phyloP scores from a whole-genome alignment of 225 moss, liverwort and hornwort genomes.

The Rhytidiadelphus loreus region DNA sequence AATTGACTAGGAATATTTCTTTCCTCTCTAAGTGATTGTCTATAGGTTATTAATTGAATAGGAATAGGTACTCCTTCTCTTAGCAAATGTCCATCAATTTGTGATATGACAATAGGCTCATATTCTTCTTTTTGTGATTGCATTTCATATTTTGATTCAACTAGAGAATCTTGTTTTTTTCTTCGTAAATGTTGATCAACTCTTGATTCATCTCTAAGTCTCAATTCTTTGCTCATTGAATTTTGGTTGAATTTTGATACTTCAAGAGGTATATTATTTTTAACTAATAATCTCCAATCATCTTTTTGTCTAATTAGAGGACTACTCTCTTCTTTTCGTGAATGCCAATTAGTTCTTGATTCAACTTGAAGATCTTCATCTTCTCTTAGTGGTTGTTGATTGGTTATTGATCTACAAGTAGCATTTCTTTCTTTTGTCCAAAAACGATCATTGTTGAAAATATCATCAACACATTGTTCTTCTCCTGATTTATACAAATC shows the following conservation, averaged over 20 bases:
- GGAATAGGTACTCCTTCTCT: no score
- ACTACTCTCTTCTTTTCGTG: no score
- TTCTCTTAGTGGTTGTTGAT: neutral
- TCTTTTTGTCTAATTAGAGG: neutral
- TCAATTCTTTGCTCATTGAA: neutral
- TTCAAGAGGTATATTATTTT: neutral
- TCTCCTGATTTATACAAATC: neutral
- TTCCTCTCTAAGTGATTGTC: neutral
- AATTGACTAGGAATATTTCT: neutral
- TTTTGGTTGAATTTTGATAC: neutral
- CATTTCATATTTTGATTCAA: neutral
- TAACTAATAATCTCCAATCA: neutral
- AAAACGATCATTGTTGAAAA: neutral
- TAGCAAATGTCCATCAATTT: neutral
- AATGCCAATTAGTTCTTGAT: neutral
- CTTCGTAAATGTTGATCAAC: neutral
- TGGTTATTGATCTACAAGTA: neutral
- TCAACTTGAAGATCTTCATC: neutral
- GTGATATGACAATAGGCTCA: neutral
- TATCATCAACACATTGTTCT: neutral
- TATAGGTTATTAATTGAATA: neutral
- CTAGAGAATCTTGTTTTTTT: neutral
- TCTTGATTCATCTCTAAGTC: neutral
- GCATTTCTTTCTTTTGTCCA: neutral
- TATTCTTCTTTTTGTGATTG: neutral